Evolutionary conservation across 352 stramenopile genomes (phyloP).

Genomic region (Phytopythium mirpurense): DNA sequence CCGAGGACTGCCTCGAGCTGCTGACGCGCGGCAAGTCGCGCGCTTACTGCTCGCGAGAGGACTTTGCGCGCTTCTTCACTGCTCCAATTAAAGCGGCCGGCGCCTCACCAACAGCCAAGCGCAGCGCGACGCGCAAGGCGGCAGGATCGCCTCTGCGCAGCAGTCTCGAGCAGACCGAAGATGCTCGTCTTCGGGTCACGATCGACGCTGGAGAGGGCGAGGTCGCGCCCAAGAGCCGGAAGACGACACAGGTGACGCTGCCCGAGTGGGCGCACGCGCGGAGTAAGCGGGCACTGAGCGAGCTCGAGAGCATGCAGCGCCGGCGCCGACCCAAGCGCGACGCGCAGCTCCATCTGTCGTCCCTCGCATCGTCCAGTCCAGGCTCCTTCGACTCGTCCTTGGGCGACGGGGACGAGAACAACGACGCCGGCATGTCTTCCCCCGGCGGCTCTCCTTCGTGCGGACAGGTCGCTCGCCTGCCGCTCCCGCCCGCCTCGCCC

Average conservation of each 20-base stretch:
- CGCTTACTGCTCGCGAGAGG: slow-evolving; percentile 43
- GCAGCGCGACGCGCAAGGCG: background rate
- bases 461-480: background rate
- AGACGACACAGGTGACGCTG: slow-evolving; percentile 23
- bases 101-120: background rate
- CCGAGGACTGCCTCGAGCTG: slow-evolving; percentile 32
- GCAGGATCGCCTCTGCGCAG: background rate
- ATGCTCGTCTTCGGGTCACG: background rate
- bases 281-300: slow-evolving; percentile 60
- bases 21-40: slow-evolving; percentile 36
- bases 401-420: slow-evolving; percentile 1
- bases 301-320: slow-evolving; percentile 37
- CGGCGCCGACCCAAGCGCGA: slow-evolving; percentile 7
- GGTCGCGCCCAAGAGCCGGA: slow-evolving; percentile 8
- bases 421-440: background rate
- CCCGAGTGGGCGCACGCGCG: slow-evolving; percentile 58
- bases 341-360: slow-evolving; percentile 1
- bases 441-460: background rate
- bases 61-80: slow-evolving; percentile 49
- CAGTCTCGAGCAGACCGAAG: background rate
- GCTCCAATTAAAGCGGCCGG: background rate
- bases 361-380: background rate
- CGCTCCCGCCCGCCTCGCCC: background rate
- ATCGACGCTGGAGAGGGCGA: slow-evolving; percentile 3
- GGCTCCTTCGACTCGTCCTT: background rate